Evolutionary conservation across 106 monocot genomes (phyloP).

Genomic region (Apostasia ramifera): DNA sequence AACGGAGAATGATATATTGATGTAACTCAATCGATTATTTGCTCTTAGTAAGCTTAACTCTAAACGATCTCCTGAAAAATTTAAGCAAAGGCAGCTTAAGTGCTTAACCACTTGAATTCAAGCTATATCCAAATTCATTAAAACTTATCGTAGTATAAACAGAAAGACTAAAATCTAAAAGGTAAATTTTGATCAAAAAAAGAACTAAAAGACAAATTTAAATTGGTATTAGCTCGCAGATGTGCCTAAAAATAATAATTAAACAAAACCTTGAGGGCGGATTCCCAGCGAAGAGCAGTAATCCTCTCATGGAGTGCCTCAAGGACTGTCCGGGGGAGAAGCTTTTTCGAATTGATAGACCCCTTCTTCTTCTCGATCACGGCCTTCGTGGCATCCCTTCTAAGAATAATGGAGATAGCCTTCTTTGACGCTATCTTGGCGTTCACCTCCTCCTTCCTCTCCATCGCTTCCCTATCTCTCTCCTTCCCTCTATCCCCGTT

Average conservation of each 20-base stretch:
- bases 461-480: conserved; percentile 17
- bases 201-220: no score
- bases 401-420: conserved; percentile 82
- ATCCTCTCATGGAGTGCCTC: conserved; percentile 87
- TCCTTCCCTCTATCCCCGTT: not conserved
- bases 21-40: no score
- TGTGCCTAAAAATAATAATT: not conserved
- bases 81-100: no score
- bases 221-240: no score
- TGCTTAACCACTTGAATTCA: no score
- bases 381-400: conserved; percentile 81
- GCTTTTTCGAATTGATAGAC: conserved; percentile 56
- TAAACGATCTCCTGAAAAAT: no score
- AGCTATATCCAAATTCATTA: no score
- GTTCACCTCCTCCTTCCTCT: conserved; percentile 65
- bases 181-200: no score
- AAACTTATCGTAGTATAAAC: no score
- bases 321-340: conserved; percentile 77
- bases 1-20: no score
- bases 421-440: conserved; percentile 82
- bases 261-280: conserved; percentile 75
- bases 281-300: conserved; percentile 85
- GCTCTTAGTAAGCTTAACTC: no score
- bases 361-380: conserved; percentile 84
- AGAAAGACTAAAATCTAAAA: no score